Evolutionary conservation across 768 basidiomycete genomes (phyloP).

Genomic region (Lyophyllum atratum): DNA sequence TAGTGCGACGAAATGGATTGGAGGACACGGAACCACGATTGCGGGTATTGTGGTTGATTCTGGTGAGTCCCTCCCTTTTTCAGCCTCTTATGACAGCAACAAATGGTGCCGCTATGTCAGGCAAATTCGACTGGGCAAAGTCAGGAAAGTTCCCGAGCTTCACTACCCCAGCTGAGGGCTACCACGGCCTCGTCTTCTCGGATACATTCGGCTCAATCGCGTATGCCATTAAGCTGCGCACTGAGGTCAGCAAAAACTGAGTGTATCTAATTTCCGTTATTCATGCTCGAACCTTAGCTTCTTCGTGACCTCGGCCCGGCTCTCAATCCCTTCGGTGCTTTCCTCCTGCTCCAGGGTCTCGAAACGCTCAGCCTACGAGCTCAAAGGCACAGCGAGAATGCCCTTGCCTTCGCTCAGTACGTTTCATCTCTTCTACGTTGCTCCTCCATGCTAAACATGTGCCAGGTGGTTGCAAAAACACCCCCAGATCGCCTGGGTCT

Average conservation of each 20-base stretch:
- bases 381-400: constrained; percentile 73
- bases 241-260: constrained; percentile 26
- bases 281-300: constrained; percentile 21
- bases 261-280: not conserved
- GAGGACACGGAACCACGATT: constrained; percentile 79
- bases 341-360: constrained; percentile 76
- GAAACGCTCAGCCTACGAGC: constrained; percentile 76
- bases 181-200: constrained; percentile 70
- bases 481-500: constrained; percentile 72
- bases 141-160: constrained; percentile 76
- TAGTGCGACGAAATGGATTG: constrained; percentile 86
- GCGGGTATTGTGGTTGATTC: constrained; percentile 75
- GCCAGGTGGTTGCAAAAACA: constrained; percentile 61
- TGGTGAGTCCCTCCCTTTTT: constrained; percentile 34
- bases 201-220: constrained; percentile 67
- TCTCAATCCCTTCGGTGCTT: constrained; percentile 73
- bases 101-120: constrained; percentile 11
- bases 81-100: not conserved
- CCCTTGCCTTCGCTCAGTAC: constrained; percentile 63
- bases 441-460: not conserved
- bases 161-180: constrained; percentile 76
- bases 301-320: constrained; percentile 69
- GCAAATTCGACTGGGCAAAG: constrained; percentile 74
- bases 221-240: constrained; percentile 65
- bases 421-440: constrained; percentile 4